phyloP scores from a whole-genome alignment of 345 rosid genomes.

The Hibiscus syriacus region DNA sequence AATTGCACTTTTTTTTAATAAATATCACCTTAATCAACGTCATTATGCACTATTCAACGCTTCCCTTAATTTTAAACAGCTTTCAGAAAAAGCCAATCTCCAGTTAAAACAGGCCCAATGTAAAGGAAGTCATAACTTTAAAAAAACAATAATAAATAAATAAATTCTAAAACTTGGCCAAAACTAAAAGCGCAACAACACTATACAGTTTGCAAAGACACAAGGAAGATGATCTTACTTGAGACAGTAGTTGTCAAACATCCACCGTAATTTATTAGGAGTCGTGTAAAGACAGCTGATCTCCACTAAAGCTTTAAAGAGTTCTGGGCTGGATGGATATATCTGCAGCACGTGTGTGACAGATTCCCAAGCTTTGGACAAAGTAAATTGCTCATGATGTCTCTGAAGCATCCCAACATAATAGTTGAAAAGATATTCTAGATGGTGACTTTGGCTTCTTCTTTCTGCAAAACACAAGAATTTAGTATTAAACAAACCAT shows the following conservation, averaged over 20 bases:
- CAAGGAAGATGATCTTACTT: constrained; percentile 34
- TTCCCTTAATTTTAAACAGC: too few species aligned
- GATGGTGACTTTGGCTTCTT: constrained; percentile 59
- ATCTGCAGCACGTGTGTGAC: constrained; percentile 59
- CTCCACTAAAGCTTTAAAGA: constrained; percentile 54
- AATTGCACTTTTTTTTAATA: not conserved
- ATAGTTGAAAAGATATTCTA: constrained; percentile 52
- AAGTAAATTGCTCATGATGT: constrained; percentile 49
- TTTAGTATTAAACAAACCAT: not conserved
- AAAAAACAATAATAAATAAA: not conserved
- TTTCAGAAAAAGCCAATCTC: not conserved
- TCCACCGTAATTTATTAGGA: constrained; percentile 64
- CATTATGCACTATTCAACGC: too few species aligned
- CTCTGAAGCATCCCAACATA: constrained; percentile 63
- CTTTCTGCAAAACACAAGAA: constrained; percentile 45
- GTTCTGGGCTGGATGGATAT: constrained; percentile 71
- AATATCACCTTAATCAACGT: too few species aligned
- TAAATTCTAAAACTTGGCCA: not conserved
- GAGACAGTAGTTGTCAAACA: constrained; percentile 59
- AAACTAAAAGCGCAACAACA: not conserved
- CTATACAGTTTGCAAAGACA: not conserved
- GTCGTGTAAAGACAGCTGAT: constrained; percentile 64
- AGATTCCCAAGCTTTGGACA: constrained; percentile 65
- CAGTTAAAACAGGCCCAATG: not conserved
- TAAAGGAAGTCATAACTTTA: not conserved